Base-by-base conservation (phyloP, 169 alveolate species). In the Babesia gibsoni region DNA sequence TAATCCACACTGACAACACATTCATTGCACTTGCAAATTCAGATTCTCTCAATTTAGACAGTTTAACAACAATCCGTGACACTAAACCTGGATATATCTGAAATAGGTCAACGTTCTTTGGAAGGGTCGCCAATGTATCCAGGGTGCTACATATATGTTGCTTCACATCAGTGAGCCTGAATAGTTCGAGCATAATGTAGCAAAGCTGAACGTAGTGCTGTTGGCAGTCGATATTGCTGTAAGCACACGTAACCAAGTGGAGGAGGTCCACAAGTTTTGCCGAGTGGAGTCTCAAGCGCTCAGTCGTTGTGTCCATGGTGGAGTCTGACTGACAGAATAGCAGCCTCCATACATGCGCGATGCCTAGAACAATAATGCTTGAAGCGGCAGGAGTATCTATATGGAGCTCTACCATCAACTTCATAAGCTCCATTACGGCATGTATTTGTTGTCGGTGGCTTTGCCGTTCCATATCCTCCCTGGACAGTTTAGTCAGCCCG, bases 81-180 rank as follows among this genome's bases (percentile, higher is more conserved):
- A 75, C 49, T 25, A 75, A 4, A 0, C 84, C 84, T 7, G 84
- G 84, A 33, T 75, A 75, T 0, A 75, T 65, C 27, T 23, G 64
- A 7, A 18, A 33, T 4, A 75, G 20, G 23, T 20, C 14, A 33
- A n/a, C 25, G 10, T 22, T 35, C 1, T n/a, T 0, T 5, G 79
- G 79, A n/a, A 25, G 52, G 32, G 18, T 3, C 23, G 33, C 56
- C 22, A 75, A 46, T 3, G 64, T 27, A 16, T 52, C 52, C 4
- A 75, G 35, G 3, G 66, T 41, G 2, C n/a, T 5, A 3, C 33
- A 7, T 7, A 18, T 30, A 36, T 37, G 64, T 39, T 41, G 56
- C 14, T 41, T 49, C 25, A 9, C 27, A 10, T 36, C 33, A 30
- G 58, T 65, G 72, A 52, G 18, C 23, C n/a, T 50, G 25, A 75